These are phyloP conservation scores for Colletotrichum liaoningense DNA, from an alignment of 2,329 filamentous ascomycete genomes.

Conservation along the genomic window DNA sequence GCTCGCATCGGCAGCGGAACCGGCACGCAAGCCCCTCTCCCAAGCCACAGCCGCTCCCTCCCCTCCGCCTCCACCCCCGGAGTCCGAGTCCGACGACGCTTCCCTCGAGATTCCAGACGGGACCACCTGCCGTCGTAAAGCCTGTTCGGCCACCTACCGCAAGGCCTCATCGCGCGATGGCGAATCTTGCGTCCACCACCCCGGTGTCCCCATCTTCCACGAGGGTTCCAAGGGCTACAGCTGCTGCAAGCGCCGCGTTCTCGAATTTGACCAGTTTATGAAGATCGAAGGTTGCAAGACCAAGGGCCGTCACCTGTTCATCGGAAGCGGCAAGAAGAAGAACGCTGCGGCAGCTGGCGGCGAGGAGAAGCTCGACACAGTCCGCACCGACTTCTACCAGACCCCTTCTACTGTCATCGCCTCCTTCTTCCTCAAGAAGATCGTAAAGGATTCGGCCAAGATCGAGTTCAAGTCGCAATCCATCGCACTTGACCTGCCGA, in stretches of 20 bases:
- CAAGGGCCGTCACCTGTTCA: conserved; percentile 84
- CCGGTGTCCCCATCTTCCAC: conserved; percentile 92
- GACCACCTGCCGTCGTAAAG: conserved; percentile 80
- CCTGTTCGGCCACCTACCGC: conserved; percentile 76
- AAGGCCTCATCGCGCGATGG: conserved; percentile 69
- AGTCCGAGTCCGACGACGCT: conserved; percentile 90
- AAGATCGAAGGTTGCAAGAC: conserved; percentile 92
- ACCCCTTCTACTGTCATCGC: conserved; percentile 87
- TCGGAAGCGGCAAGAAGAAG: conserved; percentile 80
- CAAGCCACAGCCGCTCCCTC: conserved; percentile 55
- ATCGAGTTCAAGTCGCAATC: conserved; percentile 74
- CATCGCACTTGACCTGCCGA: conserved; percentile 85
- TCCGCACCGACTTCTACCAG: conserved; percentile 95
- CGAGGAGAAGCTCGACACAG: conserved; percentile 82
- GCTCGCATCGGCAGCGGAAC: conserved; percentile 54
- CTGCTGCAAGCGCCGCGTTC: conserved; percentile 93
- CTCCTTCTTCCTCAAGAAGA: conserved; percentile 96
- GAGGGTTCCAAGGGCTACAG: conserved; percentile 98
- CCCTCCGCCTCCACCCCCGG: conserved; percentile 72
- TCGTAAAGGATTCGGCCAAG: conserved; percentile 82
- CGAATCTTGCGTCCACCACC: conserved; percentile 89
- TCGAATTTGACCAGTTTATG: conserved; percentile 99
- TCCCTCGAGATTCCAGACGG: conserved; percentile 78
- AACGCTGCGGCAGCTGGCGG: conserved; percentile 57
- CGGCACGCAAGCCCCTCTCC: conserved; percentile 52